Percentiles rank a stretch among this genome's conserved stretches.
Evolutionary conservation across 2,329 filamentous ascomycete species (phyloP).

Genomic region (Zelopaecilomyces penicillatus): DNA sequence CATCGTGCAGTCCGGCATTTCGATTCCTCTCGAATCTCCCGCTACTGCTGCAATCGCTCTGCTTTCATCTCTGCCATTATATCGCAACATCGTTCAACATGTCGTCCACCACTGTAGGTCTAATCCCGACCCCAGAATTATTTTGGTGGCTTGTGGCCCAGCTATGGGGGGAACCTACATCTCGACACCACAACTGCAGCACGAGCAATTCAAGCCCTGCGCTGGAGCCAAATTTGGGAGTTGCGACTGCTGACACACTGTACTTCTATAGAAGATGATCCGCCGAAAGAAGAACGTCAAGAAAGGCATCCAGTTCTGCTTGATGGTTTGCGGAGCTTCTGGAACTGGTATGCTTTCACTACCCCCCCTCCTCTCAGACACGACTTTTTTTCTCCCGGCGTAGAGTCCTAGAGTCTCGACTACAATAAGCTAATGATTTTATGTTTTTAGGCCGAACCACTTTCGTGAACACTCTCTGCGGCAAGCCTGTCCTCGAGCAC

Average conservation of each 20-base stretch:
- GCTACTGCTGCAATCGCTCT: not conserved
- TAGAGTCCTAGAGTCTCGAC: no score
- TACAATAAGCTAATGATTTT: not conserved
- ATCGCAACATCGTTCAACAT: conserved; percentile 12
- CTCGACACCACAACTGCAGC: no score
- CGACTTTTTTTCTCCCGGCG: no score
- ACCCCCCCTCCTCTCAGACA: conserved; percentile 5
- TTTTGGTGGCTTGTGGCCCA: not conserved
- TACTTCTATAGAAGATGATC: conserved; percentile 67
- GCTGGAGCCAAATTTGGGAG: no score
- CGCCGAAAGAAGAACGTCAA: conserved; percentile 99
- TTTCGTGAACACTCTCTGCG: conserved; percentile 98
- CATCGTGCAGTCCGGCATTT: conserved; percentile 1
- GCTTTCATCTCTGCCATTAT: not conserved
- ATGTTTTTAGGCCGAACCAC: conserved; percentile 71
- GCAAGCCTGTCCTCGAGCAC: conserved; percentile 80
- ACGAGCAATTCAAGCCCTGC: no score
- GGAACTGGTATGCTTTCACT: conserved; percentile 69
- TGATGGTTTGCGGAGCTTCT: conserved; percentile 99
- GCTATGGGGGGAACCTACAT: no score
- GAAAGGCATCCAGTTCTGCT: conserved; percentile 99
- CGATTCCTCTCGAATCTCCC: conserved; percentile 1
- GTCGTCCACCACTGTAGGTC: conserved; percentile 16
- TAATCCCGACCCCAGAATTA: not conserved
- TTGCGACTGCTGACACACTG: no score